phyloP scores from a whole-genome alignment of 768 basidiomycete genomes.

The Hygrophorus russula region DNA sequence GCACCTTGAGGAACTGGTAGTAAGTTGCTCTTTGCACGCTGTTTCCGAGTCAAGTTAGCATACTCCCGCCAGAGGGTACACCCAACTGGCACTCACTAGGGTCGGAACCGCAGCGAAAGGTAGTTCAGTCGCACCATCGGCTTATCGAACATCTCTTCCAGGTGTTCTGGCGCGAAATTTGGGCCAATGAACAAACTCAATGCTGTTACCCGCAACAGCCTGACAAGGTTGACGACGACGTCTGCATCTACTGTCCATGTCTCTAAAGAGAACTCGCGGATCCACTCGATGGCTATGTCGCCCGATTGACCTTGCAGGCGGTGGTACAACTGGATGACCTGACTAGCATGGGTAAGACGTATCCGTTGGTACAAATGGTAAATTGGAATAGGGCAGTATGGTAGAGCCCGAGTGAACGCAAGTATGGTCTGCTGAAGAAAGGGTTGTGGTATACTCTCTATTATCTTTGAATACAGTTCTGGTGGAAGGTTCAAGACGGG shows the following conservation, averaged over 20 bases:
- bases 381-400: slow-evolving; percentile 43
- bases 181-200: slow-evolving; percentile 66
- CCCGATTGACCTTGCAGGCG: slow-evolving; percentile 29
- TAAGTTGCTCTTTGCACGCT: slow-evolving; percentile 70
- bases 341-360: slow-evolving; percentile 34
- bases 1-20: slow-evolving; percentile 69
- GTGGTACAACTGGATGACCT: slow-evolving; percentile 44
- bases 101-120: slow-evolving; percentile 66
- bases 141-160: slow-evolving; percentile 50
- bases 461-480: slow-evolving; percentile 43
- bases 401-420: slow-evolving; percentile 12
- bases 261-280: slow-evolving; percentile 41
- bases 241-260: slow-evolving; percentile 69
- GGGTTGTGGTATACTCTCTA: too few relatives aligned
- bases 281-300: slow-evolving; percentile 21
- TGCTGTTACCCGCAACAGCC: slow-evolving; percentile 34
- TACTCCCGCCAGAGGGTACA: background rate
- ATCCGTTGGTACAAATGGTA: slow-evolving; percentile 51
- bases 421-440: too few relatives aligned
- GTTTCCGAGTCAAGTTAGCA: background rate
- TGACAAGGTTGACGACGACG: slow-evolving; percentile 58
- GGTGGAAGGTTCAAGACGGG: slow-evolving; percentile 30
- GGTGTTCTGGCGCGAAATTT: slow-evolving; percentile 71
- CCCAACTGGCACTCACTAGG: slow-evolving; percentile 47
- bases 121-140: slow-evolving; percentile 35